Conservation (phyloP, 257 asterid species). For the Solanum stenotomum region DNA sequence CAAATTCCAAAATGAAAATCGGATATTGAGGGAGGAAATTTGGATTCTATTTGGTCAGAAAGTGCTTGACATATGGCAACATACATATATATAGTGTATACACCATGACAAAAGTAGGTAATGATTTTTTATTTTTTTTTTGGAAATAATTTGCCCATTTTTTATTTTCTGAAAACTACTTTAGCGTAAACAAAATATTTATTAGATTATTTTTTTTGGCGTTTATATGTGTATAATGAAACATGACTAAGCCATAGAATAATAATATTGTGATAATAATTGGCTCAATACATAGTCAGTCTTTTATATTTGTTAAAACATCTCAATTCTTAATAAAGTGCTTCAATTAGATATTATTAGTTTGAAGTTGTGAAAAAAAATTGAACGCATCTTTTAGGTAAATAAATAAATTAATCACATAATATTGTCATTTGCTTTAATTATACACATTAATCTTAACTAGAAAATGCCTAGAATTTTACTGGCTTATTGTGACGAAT, state of each 20-base stretch:
- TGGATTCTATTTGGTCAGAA: not conserved
- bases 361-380: too few relatives aligned
- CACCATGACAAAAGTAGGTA: not conserved
- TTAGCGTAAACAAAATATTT: not conserved
- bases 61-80: not conserved
- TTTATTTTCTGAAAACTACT: not conserved
- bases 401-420: too few relatives aligned
- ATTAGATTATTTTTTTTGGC: not conserved
- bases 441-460: too few relatives aligned
- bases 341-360: not conserved
- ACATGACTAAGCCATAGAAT: not conserved
- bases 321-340: too few relatives aligned
- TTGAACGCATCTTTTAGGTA: not conserved
- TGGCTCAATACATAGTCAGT: not conserved
- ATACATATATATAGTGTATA: not conserved
- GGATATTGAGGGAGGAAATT: rapidly evolving
- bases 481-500: too few relatives aligned
- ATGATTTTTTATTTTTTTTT: not conserved
- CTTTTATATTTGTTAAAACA: too few relatives aligned
- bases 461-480: too few relatives aligned
- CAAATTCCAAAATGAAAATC: not conserved
- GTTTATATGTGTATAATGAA: not conserved
- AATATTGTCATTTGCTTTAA: too few relatives aligned
- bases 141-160: not conserved
- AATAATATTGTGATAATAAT: not conserved